These are phyloP conservation scores for Coemansia sp. DNA, from an alignment of 192 early-diverging fungal genomes.

Conservation along the genomic window DNA sequence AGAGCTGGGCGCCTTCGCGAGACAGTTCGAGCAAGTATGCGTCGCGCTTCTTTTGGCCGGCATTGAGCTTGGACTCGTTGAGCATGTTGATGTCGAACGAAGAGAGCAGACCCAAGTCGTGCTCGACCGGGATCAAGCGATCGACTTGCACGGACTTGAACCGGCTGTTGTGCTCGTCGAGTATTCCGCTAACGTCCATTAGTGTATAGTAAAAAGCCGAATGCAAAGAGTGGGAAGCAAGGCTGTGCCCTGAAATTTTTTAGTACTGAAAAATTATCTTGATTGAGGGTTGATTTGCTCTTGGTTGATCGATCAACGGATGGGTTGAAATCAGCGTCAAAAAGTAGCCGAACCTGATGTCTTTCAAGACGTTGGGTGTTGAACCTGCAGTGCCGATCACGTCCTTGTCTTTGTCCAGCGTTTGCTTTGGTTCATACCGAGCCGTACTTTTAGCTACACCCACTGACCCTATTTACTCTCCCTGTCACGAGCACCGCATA, in stretches of 20 bases:
- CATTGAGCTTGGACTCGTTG: conserved; percentile 54
- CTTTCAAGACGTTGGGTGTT: neutral
- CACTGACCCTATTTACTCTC: no score
- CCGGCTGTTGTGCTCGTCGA: conserved; percentile 68
- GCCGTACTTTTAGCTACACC: no score
- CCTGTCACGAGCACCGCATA: neutral
- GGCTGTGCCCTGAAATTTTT: neutral
- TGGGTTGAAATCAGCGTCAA: neutral
- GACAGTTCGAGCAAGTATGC: conserved; percentile 67
- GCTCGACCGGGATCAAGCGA: conserved; percentile 78
- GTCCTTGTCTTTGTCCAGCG: neutral
- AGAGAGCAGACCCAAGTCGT: conserved; percentile 83
- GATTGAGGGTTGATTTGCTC: neutral
- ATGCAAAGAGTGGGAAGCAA: neutral
- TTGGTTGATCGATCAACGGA: neutral
- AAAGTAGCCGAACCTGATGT: neutral
- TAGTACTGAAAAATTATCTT: neutral
- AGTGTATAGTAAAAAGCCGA: conserved; percentile 4
- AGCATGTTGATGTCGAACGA: conserved; percentile 82
- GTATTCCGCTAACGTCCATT: conserved; percentile 70
- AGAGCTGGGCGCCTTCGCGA: conserved; percentile 78
- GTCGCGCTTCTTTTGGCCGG: conserved; percentile 39
- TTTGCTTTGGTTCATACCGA: no score
- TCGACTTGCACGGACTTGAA: conserved; percentile 78
- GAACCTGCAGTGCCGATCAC: neutral